Evolutionary conservation across 2,329 filamentous ascomycete genomes (phyloP).

Genomic region (Cadophora gregata): DNA sequence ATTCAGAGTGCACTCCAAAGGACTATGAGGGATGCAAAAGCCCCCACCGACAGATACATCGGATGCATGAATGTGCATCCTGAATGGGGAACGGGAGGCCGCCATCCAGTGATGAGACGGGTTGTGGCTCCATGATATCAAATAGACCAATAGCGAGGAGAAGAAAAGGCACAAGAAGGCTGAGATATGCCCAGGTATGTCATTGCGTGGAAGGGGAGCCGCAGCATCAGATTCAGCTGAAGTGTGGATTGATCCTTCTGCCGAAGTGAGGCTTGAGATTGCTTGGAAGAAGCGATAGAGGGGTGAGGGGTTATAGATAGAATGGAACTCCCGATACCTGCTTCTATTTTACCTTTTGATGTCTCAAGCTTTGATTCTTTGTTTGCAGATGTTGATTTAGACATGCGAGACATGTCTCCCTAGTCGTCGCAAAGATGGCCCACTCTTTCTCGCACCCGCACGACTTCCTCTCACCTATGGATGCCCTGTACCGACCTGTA

Average conservation of each 20-base stretch:
- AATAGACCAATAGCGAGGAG: neutral
- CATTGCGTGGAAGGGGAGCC: slow-evolving; percentile 11
- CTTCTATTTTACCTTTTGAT: neutral
- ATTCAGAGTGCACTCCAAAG: neutral
- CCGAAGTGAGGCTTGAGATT: slow-evolving; percentile 2
- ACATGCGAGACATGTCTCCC: slow-evolving; percentile 1
- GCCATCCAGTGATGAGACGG: neutral
- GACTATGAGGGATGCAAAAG: neutral
- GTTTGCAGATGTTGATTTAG: neutral
- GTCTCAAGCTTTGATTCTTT: neutral
- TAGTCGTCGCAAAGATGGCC: neutral
- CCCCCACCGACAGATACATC: slow-evolving; percentile 9
- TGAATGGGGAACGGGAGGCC: neutral
- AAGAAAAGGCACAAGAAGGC: neutral
- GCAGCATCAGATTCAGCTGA: slow-evolving; percentile 1
- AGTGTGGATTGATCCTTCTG: slow-evolving; percentile 10
- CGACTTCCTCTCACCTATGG: slow-evolving; percentile 4
- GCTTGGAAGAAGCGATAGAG: neutral
- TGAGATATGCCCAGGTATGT: slow-evolving; percentile 4
- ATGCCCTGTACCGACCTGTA: neutral
- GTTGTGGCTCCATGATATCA: neutral
- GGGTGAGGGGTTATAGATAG: slow-evolving; percentile 6
- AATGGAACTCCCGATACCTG: slow-evolving; percentile 3
- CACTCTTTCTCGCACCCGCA: slow-evolving; percentile 1
- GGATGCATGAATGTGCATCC: slow-evolving; percentile 3